A percentile compares a stretch with the other conserved stretches of the same genome.
These are phyloP conservation scores for Phoma sp. DNA, from an alignment of 2,329 filamentous ascomycete species.

Conservation along the genomic window DNA sequence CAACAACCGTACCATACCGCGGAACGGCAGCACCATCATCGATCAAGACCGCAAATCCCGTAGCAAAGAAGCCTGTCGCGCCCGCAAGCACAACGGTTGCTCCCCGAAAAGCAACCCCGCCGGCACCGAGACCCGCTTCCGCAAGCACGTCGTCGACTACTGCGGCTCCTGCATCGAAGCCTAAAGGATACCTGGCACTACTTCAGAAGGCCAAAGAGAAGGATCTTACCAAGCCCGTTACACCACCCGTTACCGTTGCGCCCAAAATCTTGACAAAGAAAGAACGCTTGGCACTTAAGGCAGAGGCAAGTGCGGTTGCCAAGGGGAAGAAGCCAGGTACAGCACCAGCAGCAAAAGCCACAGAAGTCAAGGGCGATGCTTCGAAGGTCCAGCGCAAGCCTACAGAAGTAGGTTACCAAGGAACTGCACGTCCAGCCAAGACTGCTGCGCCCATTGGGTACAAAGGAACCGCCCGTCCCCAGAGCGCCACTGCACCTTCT, in stretches of 20 bases:
- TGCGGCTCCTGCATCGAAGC: constrained; percentile 57
- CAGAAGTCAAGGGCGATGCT: constrained; percentile 34
- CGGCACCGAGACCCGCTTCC: constrained; percentile 28
- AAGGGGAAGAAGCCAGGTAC: constrained; percentile 44
- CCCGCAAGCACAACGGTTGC: constrained; percentile 22
- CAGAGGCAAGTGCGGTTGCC: constrained; percentile 51
- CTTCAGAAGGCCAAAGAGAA: constrained; percentile 73
- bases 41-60: constrained; percentile 28
- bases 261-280: constrained; percentile 69
- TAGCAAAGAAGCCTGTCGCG: constrained; percentile 34
- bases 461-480: constrained; percentile 46
- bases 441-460: constrained; percentile 44
- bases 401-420: constrained; percentile 53
- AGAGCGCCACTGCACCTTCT: constrained; percentile 28
- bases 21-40: constrained; percentile 44
- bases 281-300: constrained; percentile 55
- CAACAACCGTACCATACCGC: constrained; percentile 44
- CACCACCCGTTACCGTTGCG: constrained; percentile 76
- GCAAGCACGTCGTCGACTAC: constrained; percentile 30
- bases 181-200: constrained; percentile 77
- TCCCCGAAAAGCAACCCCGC: constrained; percentile 28
- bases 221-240: constrained; percentile 52
- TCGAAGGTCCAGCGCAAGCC: constrained; percentile 47
- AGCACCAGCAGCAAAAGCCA: constrained; percentile 13
- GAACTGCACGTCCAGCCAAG: constrained; percentile 54